Evolutionary conservation across 164 flowering plant genomes (phyloP).

Genomic region (Berberis vulgaris): DNA sequence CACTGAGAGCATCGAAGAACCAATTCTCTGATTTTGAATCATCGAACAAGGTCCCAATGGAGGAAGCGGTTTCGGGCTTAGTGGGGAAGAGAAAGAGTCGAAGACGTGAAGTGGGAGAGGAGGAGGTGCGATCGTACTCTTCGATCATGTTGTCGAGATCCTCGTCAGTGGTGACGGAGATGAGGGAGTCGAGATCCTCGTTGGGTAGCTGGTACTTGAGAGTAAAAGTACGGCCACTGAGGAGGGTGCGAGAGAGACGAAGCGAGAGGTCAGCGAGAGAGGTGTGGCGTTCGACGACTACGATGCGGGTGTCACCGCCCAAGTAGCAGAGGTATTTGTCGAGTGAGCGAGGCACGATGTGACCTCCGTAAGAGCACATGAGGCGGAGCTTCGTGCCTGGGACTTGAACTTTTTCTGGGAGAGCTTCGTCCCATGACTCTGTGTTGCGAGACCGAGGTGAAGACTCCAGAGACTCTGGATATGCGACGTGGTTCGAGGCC

Average conservation of each 20-base stretch:
- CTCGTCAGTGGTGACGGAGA: slow-evolving; percentile 83
- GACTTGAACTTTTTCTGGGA: slow-evolving; percentile 3
- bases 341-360: slow-evolving; percentile 83
- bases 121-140: slow-evolving; percentile 66
- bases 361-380: slow-evolving; percentile 95
- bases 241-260: slow-evolving; percentile 52
- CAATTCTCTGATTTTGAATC: slow-evolving; percentile 76
- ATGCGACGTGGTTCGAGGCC: neutral
- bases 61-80: slow-evolving; percentile 53
- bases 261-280: slow-evolving; percentile 48
- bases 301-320: slow-evolving; percentile 87
- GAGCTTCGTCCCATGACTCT: slow-evolving; percentile 39
- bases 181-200: slow-evolving; percentile 84
- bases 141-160: slow-evolving; percentile 96
- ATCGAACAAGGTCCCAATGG: slow-evolving; percentile 57
- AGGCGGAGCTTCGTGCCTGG: slow-evolving; percentile 50
- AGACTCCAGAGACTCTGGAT: slow-evolving; percentile 51
- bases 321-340: slow-evolving; percentile 80
- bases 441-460: slow-evolving; percentile 53
- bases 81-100: slow-evolving; percentile 52
- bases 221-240: slow-evolving; percentile 39
- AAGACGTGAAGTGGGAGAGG: slow-evolving; percentile 33
- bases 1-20: slow-evolving; percentile 80
- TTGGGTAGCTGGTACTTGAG: slow-evolving; percentile 84
- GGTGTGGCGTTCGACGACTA: slow-evolving; percentile 62